Percentiles rank a stretch among this genome's conserved stretches.
Conservation (phyloP, 164 flowering plant species). For the Vitis labrusca region DNA sequence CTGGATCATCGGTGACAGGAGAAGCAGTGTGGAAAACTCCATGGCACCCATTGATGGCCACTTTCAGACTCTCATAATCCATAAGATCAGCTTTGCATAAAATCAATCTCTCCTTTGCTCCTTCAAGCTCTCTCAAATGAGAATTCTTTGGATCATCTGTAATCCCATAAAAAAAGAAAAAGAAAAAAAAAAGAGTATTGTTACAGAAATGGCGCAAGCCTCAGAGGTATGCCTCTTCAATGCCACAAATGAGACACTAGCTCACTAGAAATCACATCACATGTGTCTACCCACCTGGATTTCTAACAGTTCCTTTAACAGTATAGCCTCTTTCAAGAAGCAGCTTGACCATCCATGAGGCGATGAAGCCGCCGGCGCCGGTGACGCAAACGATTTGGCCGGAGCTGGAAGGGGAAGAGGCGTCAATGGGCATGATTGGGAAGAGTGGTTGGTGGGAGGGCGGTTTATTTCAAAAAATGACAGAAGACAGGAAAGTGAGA, state of each 20-base stretch:
- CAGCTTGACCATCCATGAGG: constrained; percentile 82
- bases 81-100: constrained; percentile 78
- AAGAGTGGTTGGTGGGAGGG: background rate
- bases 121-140: constrained; percentile 79
- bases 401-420: constrained; percentile 15
- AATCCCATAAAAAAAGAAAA: background rate
- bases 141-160: constrained; percentile 84
- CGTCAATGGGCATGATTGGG: constrained; percentile 36
- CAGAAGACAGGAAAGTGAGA: too few species aligned
- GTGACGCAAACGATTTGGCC: constrained; percentile 74
- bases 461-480: too few species aligned
- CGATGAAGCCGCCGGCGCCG: constrained; percentile 87
- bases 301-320: constrained; percentile 76
- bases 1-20: constrained; percentile 95
- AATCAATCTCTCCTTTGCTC: constrained; percentile 67
- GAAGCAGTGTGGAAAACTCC: constrained; percentile 99
- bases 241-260: too few species aligned
- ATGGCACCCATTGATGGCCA: constrained; percentile 75
- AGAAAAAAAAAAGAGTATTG: too few species aligned
- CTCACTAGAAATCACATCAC: background rate
- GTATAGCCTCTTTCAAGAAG: constrained; percentile 67
- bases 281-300: constrained; percentile 44
- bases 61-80: constrained; percentile 63
- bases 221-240: too few species aligned
- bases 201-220: too few species aligned